phyloP scores from a whole-genome alignment of 805 yeast genomes.

The Wickerhamiella galacta region DNA sequence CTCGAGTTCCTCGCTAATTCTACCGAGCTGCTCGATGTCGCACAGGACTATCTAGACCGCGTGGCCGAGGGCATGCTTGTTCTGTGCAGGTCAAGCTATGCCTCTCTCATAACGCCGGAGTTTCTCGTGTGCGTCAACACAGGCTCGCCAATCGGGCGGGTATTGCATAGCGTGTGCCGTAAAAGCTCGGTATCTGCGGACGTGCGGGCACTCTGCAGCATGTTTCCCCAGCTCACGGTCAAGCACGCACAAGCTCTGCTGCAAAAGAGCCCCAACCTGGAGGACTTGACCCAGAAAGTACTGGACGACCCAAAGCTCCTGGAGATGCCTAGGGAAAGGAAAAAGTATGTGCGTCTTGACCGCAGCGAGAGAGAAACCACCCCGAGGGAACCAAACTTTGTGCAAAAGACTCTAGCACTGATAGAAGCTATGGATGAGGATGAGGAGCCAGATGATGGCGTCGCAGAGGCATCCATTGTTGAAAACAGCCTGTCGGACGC shows the following conservation, averaged over 20 bases:
- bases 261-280: conserved; percentile 34
- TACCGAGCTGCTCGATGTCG: no score
- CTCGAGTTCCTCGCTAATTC: not conserved
- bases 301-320: conserved; percentile 43
- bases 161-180: no score
- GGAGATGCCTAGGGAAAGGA: conserved; percentile 5
- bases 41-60: no score
- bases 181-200: not conserved
- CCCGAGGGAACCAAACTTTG: conserved; percentile 8
- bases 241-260: conserved; percentile 35
- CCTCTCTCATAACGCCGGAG: no score
- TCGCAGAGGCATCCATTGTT: conserved; percentile 18
- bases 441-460: conserved; percentile 68
- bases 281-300: conserved; percentile 37
- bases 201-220: conserved; percentile 4
- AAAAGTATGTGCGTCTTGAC: not conserved
- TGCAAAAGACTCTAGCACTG: conserved; percentile 15
- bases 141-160: no score
- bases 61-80: no score
- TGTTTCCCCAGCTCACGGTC: conserved; percentile 48
- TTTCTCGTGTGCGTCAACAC: no score
- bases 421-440: conserved; percentile 27
- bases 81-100: no score
- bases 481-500: conserved; percentile 17
- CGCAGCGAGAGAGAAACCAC: no score